A percentile compares a stretch with the other conserved stretches of the same genome.
Conservation (phyloP, 1,284 basidiomycete species). For the Puccinia polysora region DNA sequence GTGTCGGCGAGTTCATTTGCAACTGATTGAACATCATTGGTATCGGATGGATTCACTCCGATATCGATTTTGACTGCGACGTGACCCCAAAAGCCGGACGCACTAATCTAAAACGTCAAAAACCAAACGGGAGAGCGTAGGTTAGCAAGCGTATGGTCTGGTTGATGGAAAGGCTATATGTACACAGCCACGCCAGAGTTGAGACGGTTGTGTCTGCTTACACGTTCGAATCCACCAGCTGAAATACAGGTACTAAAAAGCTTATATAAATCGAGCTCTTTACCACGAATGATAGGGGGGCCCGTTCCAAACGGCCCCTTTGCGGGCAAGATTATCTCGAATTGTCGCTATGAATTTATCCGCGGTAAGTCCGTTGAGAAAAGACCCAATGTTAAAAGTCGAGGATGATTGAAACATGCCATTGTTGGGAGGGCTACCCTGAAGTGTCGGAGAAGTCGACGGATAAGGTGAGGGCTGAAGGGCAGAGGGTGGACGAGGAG, state of each 20-base stretch:
- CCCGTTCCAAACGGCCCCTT: constrained; percentile 22
- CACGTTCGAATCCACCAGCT: constrained; percentile 38
- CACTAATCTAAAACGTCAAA: constrained; percentile 7
- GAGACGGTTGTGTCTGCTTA: neutral
- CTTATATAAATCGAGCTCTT: constrained; percentile 40
- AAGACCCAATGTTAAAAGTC: neutral
- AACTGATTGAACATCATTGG: constrained; percentile 20
- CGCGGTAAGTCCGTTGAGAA: constrained; percentile 11
- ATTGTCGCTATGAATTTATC: constrained; percentile 21
- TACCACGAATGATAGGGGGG: constrained; percentile 29
- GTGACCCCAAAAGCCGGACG: constrained; percentile 15
- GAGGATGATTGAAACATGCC: neutral
- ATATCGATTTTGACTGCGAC: constrained; percentile 13
- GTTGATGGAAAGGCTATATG: neutral
- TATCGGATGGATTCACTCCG: constrained; percentile 30
- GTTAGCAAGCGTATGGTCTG: neutral
- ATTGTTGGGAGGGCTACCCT: constrained; percentile 21
- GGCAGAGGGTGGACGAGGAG: constrained; percentile 38
- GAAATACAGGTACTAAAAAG: constrained; percentile 11
- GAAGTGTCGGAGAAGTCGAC: constrained; percentile 14
- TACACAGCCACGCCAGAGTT: neutral
- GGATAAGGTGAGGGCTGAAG: constrained; percentile 13
- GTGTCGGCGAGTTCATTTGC: constrained; percentile 28
- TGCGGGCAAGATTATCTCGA: constrained; percentile 13
- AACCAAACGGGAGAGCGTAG: neutral